A percentile compares a stretch with the other conserved stretches of the same genome.
Conservation (phyloP, 768 basidiomycete genomes). For the Tulasnella calospora region DNA sequence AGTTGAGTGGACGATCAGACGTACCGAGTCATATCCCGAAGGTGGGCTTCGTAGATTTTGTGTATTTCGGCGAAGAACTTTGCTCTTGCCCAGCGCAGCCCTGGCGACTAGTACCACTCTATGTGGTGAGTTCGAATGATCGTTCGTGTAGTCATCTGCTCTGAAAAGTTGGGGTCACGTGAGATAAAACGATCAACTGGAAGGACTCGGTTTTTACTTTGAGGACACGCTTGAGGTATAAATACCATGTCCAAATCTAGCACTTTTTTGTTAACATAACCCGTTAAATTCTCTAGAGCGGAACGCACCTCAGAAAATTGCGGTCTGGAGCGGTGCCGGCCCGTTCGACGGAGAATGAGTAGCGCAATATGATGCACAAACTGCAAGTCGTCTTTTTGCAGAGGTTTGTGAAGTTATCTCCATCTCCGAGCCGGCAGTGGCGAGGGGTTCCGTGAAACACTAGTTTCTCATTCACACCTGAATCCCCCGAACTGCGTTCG, state of each 20-base stretch:
- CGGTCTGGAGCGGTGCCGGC: slow-evolving; percentile 7
- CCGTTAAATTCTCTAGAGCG: neutral
- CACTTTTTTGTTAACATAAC: neutral
- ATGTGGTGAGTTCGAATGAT: neutral
- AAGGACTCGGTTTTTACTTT: neutral
- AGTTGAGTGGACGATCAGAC: neutral
- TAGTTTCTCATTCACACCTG: neutral
- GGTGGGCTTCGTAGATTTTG: neutral
- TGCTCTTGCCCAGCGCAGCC: neutral
- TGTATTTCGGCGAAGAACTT: neutral
- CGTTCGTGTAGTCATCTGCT: neutral
- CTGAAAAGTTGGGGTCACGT: neutral
- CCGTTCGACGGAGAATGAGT: neutral
- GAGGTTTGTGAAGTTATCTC: neutral
- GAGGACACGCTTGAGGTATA: slow-evolving; percentile 14
- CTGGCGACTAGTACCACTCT: neutral
- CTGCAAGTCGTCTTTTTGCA: neutral
- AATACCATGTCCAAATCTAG: slow-evolving; percentile 8
- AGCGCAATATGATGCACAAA: neutral
- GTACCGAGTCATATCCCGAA: neutral
- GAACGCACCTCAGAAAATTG: neutral
- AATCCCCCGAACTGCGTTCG: neutral
- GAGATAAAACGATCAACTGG: neutral
- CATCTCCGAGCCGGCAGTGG: neutral
- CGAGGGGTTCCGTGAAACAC: slow-evolving; percentile 14